Base-by-base conservation (phyloP, 176 grass and related monocot genomes). In the Carex parvula region DNA sequence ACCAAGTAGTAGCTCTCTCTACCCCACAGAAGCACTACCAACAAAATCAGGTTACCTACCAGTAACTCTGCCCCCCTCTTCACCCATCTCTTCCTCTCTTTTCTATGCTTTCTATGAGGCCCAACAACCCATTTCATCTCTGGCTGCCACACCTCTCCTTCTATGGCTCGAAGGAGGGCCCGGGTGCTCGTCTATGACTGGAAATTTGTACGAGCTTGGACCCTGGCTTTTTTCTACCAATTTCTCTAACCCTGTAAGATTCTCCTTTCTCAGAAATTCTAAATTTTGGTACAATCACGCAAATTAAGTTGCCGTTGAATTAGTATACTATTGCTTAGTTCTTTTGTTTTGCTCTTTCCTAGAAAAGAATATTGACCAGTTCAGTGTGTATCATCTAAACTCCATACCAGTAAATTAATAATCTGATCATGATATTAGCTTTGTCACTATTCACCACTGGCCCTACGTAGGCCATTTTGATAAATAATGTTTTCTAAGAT, bases 61-160 rank as follows among this genome's bases (percentile, higher is more conserved):
- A 39, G 60, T 88, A 50, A 48, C 80, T 29, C 65, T 68, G 62
- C 79, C 85, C 71, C 60, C 39, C 11, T 80, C 70, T 74, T 57
- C 58, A 44, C 60, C 81, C 80, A 76, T 33, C 64, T 88, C 84
- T 85, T 87, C 88, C 64, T 88, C 84, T 6, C 84, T 89, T 42
- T 86, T 83, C 88, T 86, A 83, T 82, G 88, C 87, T 82, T 92
- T 90, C 90, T 95, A 91, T 84, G 85, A 92, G 62, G 93, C 90
- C 72, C 87, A 84, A 61, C 26, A 89, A 33, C 90, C 93, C 7
- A 39, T 91, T 59, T 84, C 83, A 10, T 71, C 79, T 22, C 63
- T 54, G 9, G 9, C 72, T 18, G 58, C 57, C 65, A 83, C 84
- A 20, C 90, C 93, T 13, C 88, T 95, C 8, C 88, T 92, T 71